These are phyloP conservation scores for Talaromyces sp. DNA, from an alignment of 2,329 filamentous ascomycete genomes.

Conservation along the genomic window DNA sequence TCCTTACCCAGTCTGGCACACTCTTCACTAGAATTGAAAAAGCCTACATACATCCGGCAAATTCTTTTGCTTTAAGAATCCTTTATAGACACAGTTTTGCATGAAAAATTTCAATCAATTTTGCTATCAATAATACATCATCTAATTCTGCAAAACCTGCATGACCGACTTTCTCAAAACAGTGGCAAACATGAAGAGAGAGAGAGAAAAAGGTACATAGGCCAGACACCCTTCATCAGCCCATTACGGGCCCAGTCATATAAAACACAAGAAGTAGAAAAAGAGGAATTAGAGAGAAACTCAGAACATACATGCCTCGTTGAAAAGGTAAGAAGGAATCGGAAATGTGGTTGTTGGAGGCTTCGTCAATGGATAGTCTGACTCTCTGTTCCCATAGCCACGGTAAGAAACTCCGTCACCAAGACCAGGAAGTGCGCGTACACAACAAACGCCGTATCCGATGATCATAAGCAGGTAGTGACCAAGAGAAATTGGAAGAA, in stretches of 20 bases:
- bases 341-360: not conserved
- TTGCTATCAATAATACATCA: slow-evolving; percentile 14
- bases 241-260: not conserved
- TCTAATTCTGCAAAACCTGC: slow-evolving; percentile 11
- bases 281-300: not conserved
- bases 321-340: not conserved
- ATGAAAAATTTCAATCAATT: not conserved
- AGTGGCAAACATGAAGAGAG: not conserved
- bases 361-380: not conserved
- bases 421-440: slow-evolving; percentile 4
- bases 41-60: too few species aligned
- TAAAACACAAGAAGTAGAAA: slow-evolving; percentile 8
- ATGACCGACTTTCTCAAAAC: slow-evolving; percentile 7
- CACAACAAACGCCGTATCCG: slow-evolving; percentile 12
- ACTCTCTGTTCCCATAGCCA: not conserved
- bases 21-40: too few species aligned
- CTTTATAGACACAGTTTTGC: too few species aligned
- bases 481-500: not conserved
- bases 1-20: too few species aligned
- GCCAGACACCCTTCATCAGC: not conserved
- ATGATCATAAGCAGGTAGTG: slow-evolving; percentile 1
- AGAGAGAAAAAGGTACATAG: not conserved
- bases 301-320: not conserved
- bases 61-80: too few species aligned
- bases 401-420: not conserved